Evolutionary conservation across 805 yeast species (phyloP).

Genomic region (Scheffersomyces spartinae): DNA sequence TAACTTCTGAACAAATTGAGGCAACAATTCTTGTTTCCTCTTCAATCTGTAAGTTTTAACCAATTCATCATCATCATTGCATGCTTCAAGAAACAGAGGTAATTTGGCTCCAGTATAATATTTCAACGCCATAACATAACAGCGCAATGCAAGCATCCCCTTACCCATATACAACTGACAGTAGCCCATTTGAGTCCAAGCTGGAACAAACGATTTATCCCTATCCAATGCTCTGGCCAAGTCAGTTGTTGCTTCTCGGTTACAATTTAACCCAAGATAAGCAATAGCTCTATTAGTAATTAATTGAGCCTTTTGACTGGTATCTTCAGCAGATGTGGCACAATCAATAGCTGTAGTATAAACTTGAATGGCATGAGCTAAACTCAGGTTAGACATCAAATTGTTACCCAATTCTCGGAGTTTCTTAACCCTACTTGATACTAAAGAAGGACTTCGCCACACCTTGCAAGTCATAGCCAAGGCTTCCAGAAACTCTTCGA

Average conservation of each 20-base stretch:
- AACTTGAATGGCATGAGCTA: slow-evolving; percentile 26
- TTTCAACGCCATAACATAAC: slow-evolving; percentile 21
- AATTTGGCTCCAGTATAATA: slow-evolving; percentile 17
- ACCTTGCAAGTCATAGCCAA: slow-evolving; percentile 1
- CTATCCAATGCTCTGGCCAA: slow-evolving; percentile 18
- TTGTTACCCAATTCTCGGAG: slow-evolving; percentile 31
- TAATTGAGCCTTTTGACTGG: slow-evolving; percentile 17
- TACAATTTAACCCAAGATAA: slow-evolving; percentile 28
- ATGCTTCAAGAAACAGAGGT: no score
- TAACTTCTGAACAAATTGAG: slow-evolving; percentile 27
- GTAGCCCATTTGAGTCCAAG: slow-evolving; percentile 33
- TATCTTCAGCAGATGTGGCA: slow-evolving; percentile 5
- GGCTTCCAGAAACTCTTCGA: no score
- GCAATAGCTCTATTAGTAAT: slow-evolving; percentile 29
- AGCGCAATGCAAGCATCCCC: slow-evolving; percentile 18
- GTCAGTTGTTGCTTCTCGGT: slow-evolving; percentile 26
- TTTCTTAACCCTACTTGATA: slow-evolving; percentile 7
- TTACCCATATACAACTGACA: slow-evolving; percentile 30
- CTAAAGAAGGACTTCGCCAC: no score
- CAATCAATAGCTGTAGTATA: slow-evolving; percentile 26
- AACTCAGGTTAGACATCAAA: slow-evolving; percentile 21
- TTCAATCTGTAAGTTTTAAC: slow-evolving; percentile 11
- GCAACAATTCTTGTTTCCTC: slow-evolving; percentile 15
- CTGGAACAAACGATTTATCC: slow-evolving; percentile 26
- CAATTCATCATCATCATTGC: slow-evolving; percentile 5